phyloP scores from a whole-genome alignment of 495 filamentous ascomycete species.

The Neurospora terricola region DNA sequence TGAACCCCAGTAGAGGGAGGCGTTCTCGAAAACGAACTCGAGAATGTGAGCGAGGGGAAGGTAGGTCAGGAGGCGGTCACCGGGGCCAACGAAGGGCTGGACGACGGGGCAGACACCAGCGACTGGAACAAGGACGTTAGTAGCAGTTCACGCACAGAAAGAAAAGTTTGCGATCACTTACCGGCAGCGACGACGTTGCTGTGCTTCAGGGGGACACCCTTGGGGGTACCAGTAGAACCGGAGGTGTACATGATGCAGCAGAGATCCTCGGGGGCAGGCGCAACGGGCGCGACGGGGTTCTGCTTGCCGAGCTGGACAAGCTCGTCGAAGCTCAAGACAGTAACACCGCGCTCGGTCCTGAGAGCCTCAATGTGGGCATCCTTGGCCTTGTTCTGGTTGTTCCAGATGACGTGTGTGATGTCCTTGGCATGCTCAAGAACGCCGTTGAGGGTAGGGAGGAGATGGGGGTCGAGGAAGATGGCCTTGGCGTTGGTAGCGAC shows the following conservation, averaged over 20 bases:
- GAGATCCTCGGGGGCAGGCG: slow-evolving; percentile 74
- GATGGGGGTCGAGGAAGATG: slow-evolving; percentile 83
- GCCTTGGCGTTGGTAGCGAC: slow-evolving; percentile 74
- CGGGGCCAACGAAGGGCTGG: slow-evolving; percentile 73
- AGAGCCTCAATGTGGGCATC: slow-evolving; percentile 71
- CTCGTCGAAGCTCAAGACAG: slow-evolving; percentile 75
- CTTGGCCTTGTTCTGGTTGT: slow-evolving; percentile 66
- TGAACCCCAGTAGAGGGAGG: slow-evolving; percentile 84
- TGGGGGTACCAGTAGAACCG: slow-evolving; percentile 91
- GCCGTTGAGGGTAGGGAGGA: slow-evolving; percentile 69
- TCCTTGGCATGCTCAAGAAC: slow-evolving; percentile 71
- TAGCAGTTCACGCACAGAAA: neutral
- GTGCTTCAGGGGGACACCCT: slow-evolving; percentile 89
- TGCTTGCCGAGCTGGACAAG: slow-evolving; percentile 72
- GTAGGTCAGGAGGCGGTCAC: slow-evolving; percentile 83
- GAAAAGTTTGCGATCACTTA: slow-evolving; percentile 32
- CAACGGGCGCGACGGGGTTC: slow-evolving; percentile 70
- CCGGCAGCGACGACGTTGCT: slow-evolving; percentile 79
- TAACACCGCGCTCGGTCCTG: slow-evolving; percentile 61
- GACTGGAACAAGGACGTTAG: slow-evolving; percentile 37
- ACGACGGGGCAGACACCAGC: slow-evolving; percentile 83
- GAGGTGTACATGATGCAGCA: slow-evolving; percentile 99
- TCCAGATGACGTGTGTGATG: slow-evolving; percentile 82
- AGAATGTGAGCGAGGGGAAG: slow-evolving; percentile 92
- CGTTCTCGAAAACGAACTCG: slow-evolving; percentile 95